Percentiles rank a stretch among this genome's conserved stretches.
phyloP scores from a whole-genome alignment of 495 filamentous ascomycete species.

The Astrocystis sublimbata region DNA sequence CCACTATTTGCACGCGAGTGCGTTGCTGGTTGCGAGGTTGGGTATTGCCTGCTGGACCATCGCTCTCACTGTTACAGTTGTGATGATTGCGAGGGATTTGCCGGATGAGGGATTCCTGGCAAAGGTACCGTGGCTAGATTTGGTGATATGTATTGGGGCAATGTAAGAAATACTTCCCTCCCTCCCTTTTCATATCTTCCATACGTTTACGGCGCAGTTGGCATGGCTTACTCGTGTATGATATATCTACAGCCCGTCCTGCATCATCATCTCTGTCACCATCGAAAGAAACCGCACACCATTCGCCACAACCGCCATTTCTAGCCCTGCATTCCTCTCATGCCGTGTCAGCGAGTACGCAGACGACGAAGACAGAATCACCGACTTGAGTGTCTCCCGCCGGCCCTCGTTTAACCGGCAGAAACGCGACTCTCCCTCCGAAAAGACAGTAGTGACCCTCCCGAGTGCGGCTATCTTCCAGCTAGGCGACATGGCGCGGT shows the following conservation, averaged over 20 bases:
- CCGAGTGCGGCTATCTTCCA: slow-evolving; percentile 29
- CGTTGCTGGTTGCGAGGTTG: slow-evolving; percentile 32
- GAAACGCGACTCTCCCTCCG: slow-evolving; percentile 25
- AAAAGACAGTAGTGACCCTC: slow-evolving; percentile 27
- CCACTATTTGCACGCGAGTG: slow-evolving; percentile 32
- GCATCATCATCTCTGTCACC: slow-evolving; percentile 28
- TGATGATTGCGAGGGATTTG: slow-evolving; percentile 24
- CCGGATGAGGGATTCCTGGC: slow-evolving; percentile 17
- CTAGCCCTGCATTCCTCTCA: slow-evolving; percentile 23
- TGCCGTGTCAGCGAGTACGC: slow-evolving; percentile 16
- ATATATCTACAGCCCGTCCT: slow-evolving; percentile 31
- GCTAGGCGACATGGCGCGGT: slow-evolving; percentile 14
- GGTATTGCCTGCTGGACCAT: slow-evolving; percentile 28
- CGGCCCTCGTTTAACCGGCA: slow-evolving; percentile 28
- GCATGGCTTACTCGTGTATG: not conserved
- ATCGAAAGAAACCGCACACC: slow-evolving; percentile 31
- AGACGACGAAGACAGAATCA: slow-evolving; percentile 26
- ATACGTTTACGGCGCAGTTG: no score
- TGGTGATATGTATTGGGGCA: slow-evolving; percentile 28
- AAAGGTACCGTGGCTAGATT: slow-evolving; percentile 24
- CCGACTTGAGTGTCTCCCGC: slow-evolving; percentile 32
- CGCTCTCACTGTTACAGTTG: slow-evolving; percentile 26
- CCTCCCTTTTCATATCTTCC: not conserved
- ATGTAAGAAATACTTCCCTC: slow-evolving; percentile 21
- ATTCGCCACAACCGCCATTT: slow-evolving; percentile 26